These are phyloP conservation scores for Trichaptum fuscoviolaceum DNA, from an alignment of 768 basidiomycete genomes.

Conservation along the genomic window DNA sequence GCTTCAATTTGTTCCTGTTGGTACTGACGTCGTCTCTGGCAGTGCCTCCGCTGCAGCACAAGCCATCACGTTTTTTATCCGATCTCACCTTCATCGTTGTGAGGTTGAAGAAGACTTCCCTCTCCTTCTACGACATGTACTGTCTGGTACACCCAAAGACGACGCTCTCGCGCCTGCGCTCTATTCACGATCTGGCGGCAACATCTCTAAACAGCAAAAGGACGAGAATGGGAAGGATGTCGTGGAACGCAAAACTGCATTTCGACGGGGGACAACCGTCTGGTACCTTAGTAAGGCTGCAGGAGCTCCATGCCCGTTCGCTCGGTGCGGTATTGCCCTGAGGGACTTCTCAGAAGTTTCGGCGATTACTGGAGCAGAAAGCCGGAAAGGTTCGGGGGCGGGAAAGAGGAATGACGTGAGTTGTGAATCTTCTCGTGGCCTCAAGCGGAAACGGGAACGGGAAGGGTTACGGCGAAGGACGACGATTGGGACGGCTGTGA, in stretches of 20 bases:
- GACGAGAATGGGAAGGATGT: constrained; percentile 16
- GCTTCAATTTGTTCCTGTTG: neutral
- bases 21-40: constrained; percentile 13
- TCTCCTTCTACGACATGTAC: constrained; percentile 62
- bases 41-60: constrained; percentile 77
- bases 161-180: constrained; percentile 71
- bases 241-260: constrained; percentile 51
- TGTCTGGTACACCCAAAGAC: constrained; percentile 68
- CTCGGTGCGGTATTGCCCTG: constrained; percentile 64
- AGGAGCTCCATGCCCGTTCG: constrained; percentile 72
- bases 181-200: constrained; percentile 65
- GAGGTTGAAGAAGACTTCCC: constrained; percentile 68
- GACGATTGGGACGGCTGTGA: constrained; percentile 31
- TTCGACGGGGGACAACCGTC: constrained; percentile 71
- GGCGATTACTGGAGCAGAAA: neutral
- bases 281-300: constrained; percentile 78
- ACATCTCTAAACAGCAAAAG: constrained; percentile 35
- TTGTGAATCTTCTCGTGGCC: neutral
- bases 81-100: constrained; percentile 66
- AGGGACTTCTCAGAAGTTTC: constrained; percentile 48
- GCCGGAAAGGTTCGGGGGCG: neutral
- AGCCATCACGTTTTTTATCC: constrained; percentile 79
- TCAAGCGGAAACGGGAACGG: constrained; percentile 22
- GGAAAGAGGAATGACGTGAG: neutral
- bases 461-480: constrained; percentile 23